Evolutionary conservation across 345 rosid genomes (phyloP), one percentile per base, ranked within the genome.

Genomic region (Ceriops zippeliana): DNA sequence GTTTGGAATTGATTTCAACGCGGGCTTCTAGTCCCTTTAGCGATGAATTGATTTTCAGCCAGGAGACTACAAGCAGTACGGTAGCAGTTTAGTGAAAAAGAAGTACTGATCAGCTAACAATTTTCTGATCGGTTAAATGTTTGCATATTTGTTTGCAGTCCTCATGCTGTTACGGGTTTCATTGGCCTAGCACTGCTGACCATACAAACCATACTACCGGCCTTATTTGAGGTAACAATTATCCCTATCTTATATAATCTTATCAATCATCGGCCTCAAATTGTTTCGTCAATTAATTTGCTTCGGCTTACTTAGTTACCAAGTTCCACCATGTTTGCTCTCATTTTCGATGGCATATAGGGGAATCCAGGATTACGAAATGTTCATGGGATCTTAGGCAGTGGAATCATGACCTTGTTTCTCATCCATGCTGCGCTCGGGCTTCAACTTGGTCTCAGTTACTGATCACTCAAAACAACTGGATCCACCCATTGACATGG

Each of bases 331-430:
- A 13, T 3, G 17, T 42, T 13, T 42, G 49, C 49, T 42, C 49
- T 42, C 49, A 42, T 38, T 38, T 38, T 38, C 46, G 2, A 38
- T 42, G 49, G 22, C 76, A 6, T 63, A 72, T 85, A 93, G 96
- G 91, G 85, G 16, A 93, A 91, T 42, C 97, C 99, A 0, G 93
- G 83, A 70, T 53, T 91, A 71, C 74, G 99, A 76, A 90, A 79
- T 63, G 93, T 87, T 49, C 97, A 95, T 64, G 96, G 96, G 73
- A 73, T 95, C 31, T 78, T 95, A 52, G 97, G 97, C 52, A 95
- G 99, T 19, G 96, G 97, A 60, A 95, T 95, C 72, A 95, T 90
- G 97, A 80, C 88, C 2, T 68, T 91, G 47, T 95, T 95, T 72
- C 86, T 91, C 46, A 37, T 93, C 75, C 97, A 90, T 79, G 85